Percentiles rank a stretch among this genome's conserved stretches.
These are phyloP conservation scores for Suhomyces chickasaworum DNA, from an alignment of 1,139 yeast genomes.

Conservation along the genomic window DNA sequence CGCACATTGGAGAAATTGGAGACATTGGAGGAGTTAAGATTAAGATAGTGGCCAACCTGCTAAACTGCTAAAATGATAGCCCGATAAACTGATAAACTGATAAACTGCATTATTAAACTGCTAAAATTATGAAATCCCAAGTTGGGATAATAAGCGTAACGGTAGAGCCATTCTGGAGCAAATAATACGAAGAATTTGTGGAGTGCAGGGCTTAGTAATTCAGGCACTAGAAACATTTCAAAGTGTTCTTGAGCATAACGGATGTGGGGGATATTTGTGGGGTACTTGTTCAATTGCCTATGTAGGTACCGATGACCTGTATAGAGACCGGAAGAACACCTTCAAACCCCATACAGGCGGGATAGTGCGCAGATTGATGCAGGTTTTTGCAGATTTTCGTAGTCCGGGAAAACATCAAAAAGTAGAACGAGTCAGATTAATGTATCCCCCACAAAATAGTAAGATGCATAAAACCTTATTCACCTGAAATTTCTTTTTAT, in stretches of 20 bases:
- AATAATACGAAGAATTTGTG: background rate
- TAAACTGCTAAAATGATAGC: too few relatives aligned
- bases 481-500: background rate
- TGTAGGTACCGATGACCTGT: background rate
- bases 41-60: too few relatives aligned
- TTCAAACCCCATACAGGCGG: background rate
- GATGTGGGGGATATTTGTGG: background rate
- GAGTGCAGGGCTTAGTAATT: background rate
- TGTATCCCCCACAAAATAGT: background rate
- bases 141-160: background rate
- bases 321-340: background rate
- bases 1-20: too few relatives aligned
- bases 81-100: too few relatives aligned
- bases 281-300: background rate
- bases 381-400: background rate
- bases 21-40: too few relatives aligned
- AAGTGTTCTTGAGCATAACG: background rate
- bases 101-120: too few relatives aligned
- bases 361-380: background rate
- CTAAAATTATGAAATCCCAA: background rate
- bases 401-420: background rate
- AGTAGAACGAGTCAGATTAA: background rate
- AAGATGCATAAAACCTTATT: too few relatives aligned
- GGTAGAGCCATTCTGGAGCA: background rate
- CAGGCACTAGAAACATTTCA: background rate